Conservation (phyloP, 2,329 filamentous ascomycete species). For the Neocatenulostroma microsporum region DNA sequence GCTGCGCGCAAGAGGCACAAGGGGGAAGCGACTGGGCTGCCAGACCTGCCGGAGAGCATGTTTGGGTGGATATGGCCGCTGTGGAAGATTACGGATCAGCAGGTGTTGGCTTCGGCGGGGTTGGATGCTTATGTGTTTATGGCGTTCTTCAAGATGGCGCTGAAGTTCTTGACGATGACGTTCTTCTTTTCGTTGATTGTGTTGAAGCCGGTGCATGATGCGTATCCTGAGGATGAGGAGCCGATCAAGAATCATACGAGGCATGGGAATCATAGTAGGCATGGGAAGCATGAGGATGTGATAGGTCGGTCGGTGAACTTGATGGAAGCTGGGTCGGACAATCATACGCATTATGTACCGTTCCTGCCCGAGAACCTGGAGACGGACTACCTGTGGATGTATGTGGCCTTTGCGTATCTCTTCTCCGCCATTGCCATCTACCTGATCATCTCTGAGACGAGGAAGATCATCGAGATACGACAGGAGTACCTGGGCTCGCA, state of each 20-base stretch:
- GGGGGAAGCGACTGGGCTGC: slow-evolving; percentile 58
- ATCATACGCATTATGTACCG: slow-evolving; percentile 5
- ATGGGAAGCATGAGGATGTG: slow-evolving; percentile 9
- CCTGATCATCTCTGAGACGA: slow-evolving; percentile 73
- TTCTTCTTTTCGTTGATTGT: slow-evolving; percentile 74
- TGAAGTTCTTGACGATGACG: slow-evolving; percentile 70
- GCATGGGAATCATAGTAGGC: slow-evolving; percentile 17
- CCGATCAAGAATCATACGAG: slow-evolving; percentile 11
- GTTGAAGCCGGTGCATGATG: slow-evolving; percentile 76
- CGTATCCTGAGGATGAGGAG: slow-evolving; percentile 45
- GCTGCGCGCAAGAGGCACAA: slow-evolving; percentile 75
- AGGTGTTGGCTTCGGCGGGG: slow-evolving; percentile 81
- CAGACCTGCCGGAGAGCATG: slow-evolving; percentile 71
- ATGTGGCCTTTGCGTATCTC: slow-evolving; percentile 88
- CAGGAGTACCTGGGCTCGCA: slow-evolving; percentile 91
- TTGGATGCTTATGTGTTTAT: slow-evolving; percentile 95
- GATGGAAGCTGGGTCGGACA: slow-evolving; percentile 7
- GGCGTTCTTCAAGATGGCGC: slow-evolving; percentile 91
- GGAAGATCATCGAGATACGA: slow-evolving; percentile 72
- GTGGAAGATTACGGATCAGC: slow-evolving; percentile 77
- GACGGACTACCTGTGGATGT: slow-evolving; percentile 74
- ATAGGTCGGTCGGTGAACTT: slow-evolving; percentile 12
- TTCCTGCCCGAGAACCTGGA: slow-evolving; percentile 24
- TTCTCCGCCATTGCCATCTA: slow-evolving; percentile 79
- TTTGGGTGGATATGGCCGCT: slow-evolving; percentile 90